A percentile compares a stretch with the other conserved stretches of the same genome.
Conservation (phyloP, 495 filamentous ascomycete species). For the Penicillium atrosanguineum region DNA sequence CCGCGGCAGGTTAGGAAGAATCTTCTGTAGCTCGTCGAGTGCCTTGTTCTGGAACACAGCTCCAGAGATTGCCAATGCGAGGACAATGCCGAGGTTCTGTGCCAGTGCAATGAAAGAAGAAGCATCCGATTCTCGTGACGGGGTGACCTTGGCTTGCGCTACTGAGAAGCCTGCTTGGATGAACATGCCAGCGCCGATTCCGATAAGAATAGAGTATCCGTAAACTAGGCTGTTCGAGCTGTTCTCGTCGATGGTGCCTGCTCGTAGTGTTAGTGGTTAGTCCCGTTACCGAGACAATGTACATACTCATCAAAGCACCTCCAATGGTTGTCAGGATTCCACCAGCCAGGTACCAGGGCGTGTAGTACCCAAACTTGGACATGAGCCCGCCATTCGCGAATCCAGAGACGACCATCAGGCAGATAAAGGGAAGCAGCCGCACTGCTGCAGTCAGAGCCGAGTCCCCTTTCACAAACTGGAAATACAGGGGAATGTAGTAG, state of each 20-base stretch:
- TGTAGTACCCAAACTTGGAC: slow-evolving; percentile 50
- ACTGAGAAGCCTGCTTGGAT: slow-evolving; percentile 54
- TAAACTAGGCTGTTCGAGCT: slow-evolving; percentile 2
- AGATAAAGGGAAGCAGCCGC: slow-evolving; percentile 57
- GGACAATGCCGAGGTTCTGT: slow-evolving; percentile 51
- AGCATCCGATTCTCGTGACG: slow-evolving; percentile 37
- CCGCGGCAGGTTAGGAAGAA: slow-evolving; percentile 36
- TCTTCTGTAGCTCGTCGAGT: slow-evolving; percentile 4
- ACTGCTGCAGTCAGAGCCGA: slow-evolving; percentile 49
- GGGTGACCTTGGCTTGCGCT: slow-evolving; percentile 45
- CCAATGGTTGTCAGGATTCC: slow-evolving; percentile 50
- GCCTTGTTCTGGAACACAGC: slow-evolving; percentile 52
- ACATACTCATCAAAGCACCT: slow-evolving; percentile 47
- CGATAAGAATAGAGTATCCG: slow-evolving; percentile 42
- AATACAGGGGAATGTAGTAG: slow-evolving; percentile 50
- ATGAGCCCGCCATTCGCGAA: slow-evolving; percentile 53
- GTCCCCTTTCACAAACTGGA: slow-evolving; percentile 56
- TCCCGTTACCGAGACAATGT: background rate
- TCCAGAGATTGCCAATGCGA: slow-evolving; percentile 57
- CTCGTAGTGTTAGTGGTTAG: background rate
- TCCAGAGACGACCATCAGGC: slow-evolving; percentile 45
- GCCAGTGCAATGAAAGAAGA: slow-evolving; percentile 53
- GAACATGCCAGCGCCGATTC: slow-evolving; percentile 51
- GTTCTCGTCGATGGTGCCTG: slow-evolving; percentile 12
- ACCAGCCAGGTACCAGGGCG: slow-evolving; percentile 55